These are phyloP conservation scores for Lipomyces yamanashiensis DNA, from an alignment of 805 yeast species.

Conservation along the genomic window DNA sequence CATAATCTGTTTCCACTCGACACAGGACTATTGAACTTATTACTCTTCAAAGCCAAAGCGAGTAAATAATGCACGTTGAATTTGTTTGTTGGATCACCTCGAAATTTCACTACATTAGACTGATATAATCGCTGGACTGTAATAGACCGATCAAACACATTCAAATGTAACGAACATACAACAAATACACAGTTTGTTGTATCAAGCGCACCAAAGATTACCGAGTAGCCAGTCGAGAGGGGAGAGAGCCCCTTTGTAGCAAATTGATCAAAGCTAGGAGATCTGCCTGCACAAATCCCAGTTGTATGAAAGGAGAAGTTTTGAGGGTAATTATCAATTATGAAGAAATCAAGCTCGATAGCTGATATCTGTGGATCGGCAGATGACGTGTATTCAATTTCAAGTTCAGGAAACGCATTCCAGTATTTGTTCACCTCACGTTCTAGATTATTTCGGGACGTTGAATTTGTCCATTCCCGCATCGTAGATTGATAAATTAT, in stretches of 20 bases:
- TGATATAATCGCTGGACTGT: conserved; percentile 13
- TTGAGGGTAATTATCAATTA: conserved; percentile 16
- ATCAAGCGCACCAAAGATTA: conserved; percentile 28
- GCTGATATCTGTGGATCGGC: conserved; percentile 7
- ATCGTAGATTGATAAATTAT: conserved; percentile 9
- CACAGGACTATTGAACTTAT: conserved; percentile 8
- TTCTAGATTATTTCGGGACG: neutral
- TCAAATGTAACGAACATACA: conserved; percentile 11
- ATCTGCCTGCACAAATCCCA: too few species aligned
- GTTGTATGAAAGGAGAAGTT: conserved; percentile 1
- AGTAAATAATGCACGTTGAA: conserved; percentile 17
- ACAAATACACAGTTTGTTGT: conserved; percentile 7
- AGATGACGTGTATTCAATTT: conserved; percentile 6
- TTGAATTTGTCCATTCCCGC: neutral
- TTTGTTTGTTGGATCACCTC: neutral
- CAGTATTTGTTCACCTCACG: conserved; percentile 14
- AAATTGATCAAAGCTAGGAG: conserved; percentile 22
- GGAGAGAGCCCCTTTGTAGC: conserved; percentile 15
- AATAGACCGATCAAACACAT: conserved; percentile 11
- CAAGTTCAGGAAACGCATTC: conserved; percentile 19
- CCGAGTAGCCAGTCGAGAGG: conserved; percentile 12
- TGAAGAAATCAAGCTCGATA: conserved; percentile 26
- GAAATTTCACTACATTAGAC: conserved; percentile 19
- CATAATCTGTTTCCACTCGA: neutral
- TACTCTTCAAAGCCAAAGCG: conserved; percentile 13